These are phyloP conservation scores for Penicillium odoratum DNA, from an alignment of 495 filamentous ascomycete genomes.

Conservation along the genomic window DNA sequence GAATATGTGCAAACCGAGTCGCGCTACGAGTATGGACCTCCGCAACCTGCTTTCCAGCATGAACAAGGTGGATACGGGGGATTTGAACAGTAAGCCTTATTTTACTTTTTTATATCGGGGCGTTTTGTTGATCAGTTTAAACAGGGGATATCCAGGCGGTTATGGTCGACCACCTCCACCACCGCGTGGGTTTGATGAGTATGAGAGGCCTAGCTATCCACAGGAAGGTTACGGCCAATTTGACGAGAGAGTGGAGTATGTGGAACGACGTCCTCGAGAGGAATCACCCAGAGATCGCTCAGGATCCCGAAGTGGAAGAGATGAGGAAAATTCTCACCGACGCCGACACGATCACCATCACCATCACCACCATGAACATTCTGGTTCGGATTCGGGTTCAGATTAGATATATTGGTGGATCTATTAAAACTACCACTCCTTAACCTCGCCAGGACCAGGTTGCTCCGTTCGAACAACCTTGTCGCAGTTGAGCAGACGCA, in stretches of 20 bases:
- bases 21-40: conserved; percentile 15
- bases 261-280: conserved; percentile 12
- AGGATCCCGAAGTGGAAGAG: conserved; percentile 17
- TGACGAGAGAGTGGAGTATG: conserved; percentile 10
- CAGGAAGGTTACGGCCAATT: conserved; percentile 21
- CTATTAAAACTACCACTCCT: conserved; percentile 36
- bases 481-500: conserved; percentile 66
- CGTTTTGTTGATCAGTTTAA: conserved; percentile 13
- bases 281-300: conserved; percentile 18
- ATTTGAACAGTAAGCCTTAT: conserved; percentile 22
- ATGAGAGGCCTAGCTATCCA: conserved; percentile 14
- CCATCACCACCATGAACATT: conserved; percentile 19
- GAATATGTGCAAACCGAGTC: conserved; percentile 23
- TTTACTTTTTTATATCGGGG: conserved; percentile 15
- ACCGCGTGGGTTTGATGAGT: conserved; percentile 23
- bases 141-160: conserved; percentile 20
- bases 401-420: conserved; percentile 7
- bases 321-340: conserved; percentile 25
- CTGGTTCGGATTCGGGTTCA: conserved; percentile 26
- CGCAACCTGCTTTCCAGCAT: conserved; percentile 15
- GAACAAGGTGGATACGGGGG: conserved; percentile 13
- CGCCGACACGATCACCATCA: conserved; percentile 44
- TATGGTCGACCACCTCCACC: conserved; percentile 14
- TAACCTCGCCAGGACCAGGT: conserved; percentile 38
- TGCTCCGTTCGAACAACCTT: conserved; percentile 58